Evolutionary conservation across 1,284 basidiomycete species (phyloP), one percentile per base, ranked within the genome.

Genomic region (Laetiporus sulphureus): DNA sequence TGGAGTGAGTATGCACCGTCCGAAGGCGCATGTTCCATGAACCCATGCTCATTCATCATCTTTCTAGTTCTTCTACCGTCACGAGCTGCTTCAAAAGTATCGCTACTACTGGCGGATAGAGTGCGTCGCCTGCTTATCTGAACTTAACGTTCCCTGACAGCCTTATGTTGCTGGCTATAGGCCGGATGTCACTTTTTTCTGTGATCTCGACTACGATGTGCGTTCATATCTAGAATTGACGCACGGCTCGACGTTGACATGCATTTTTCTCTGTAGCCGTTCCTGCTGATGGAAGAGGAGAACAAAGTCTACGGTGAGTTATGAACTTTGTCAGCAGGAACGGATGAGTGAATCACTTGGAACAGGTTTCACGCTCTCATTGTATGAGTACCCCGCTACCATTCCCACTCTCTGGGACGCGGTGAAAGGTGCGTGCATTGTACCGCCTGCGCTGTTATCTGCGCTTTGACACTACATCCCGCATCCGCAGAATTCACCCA

Each of bases 91-190:
- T 31, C 75, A 81, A 48, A 71, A 80, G 40, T 93, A 87, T 66
- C 86, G 81, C 56, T 97, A 94, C 66, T 97, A 97, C 66, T 97
- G 94, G 94, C 81, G 83, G 31, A 73, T 85, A 32, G 80, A 88
- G 73, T 76, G 13, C 8, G 25, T 13, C 7, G 7, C 13, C 25
- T 27, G 25, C 25, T 27, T 27, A 7, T 27, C 25, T 27, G 25
- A 8, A n/a, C n/a, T n/a, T n/a, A n/a, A n/a, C n/a, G n/a, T n/a
- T n/a, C n/a, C n/a, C n/a, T n/a, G n/a, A n/a, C n/a, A n/a, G n/a
- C n/a, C n/a, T n/a, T n/a, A n/a, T n/a, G n/a, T n/a, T n/a, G n/a
- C n/a, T n/a, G n/a, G n/a, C 37, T 36, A 3, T 31, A 60, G 59
- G 44, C 59, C 60, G 22, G 60, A 62, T 27, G 59, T 62, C 42